Base-by-base conservation (phyloP, 495 filamentous ascomycete species). In the Aspergillus nidulans region DNA sequence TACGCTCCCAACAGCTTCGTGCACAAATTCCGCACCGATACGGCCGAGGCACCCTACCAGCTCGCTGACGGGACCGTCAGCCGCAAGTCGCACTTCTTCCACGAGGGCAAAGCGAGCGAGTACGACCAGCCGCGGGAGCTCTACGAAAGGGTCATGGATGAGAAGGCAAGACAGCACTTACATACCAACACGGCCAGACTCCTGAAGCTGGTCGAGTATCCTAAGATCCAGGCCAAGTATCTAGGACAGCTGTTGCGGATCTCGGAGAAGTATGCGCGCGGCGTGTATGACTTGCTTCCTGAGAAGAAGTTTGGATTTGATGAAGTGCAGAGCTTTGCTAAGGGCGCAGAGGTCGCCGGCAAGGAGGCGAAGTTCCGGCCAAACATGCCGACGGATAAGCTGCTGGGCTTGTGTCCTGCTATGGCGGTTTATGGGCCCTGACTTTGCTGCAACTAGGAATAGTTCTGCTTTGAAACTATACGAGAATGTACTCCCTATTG, bases 1-100 rank as follows among this genome's bases (percentile, higher is more conserved):
- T 84, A 82, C 61, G 71, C 67, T 18, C 79, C 81, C 25, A 81
- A 81, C 63, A 82, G 76, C 61, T 83, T 82, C 67, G 59, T 55
- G 10, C 61, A 76, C 61, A 80, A 79, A 52, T 83, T 82, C 75
- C 68, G 79, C 1, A 76, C 78, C 0, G 82, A 84, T 55, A 60
- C 66, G 1, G 77, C 78, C 7, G 81, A 85, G 53, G 70, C 74
- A 9, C 76, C 81, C 2, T 83, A 78, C 57, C 55, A 56, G 5
- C 75, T 81, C n/a, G 49, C 66, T 20, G 77, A 83, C 64, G 74
- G 69, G 41, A 62, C 79, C 41, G 71, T 79, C 21, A 70, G 69
- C 47, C 74, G 78, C 38, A 82, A 83, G 63, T 70, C 71, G 44
- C 77, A 83, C 59, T 81, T 72, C 43, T 64, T 76, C 63, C 79